Evolutionary conservation across 352 stramenopile species (phyloP).

Genomic region (Aphanomyces euteiches): DNA sequence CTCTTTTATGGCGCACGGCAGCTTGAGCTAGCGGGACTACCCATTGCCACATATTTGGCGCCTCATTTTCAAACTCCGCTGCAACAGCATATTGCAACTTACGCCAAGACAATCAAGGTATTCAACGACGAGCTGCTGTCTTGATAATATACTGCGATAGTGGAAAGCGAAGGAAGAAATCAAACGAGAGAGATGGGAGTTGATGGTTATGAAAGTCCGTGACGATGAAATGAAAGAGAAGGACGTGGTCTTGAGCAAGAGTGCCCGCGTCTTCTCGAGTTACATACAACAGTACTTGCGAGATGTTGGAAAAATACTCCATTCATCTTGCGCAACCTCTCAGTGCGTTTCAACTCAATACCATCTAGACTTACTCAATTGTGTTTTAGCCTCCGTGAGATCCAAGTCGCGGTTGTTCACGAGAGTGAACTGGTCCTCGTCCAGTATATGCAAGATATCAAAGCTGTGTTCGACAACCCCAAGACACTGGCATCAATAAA

Average conservation of each 20-base stretch:
- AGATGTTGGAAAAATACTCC: slow-evolving; percentile 70
- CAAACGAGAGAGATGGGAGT: slow-evolving; percentile 80
- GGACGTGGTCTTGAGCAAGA: slow-evolving; percentile 80
- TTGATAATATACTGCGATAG: not conserved
- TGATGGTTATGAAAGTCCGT: slow-evolving; percentile 62
- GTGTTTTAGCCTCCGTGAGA: slow-evolving; percentile 1
- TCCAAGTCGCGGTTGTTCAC: slow-evolving; percentile 11
- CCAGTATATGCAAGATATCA: slow-evolving; percentile 31
- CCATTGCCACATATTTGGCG: slow-evolving; percentile 67
- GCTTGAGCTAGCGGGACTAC: slow-evolving; percentile 68
- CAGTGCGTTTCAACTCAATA: slow-evolving; percentile 42
- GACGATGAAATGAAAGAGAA: slow-evolving; percentile 59
- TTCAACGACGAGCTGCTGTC: slow-evolving; percentile 25
- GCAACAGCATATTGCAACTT: slow-evolving; percentile 55
- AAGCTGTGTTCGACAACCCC: slow-evolving; percentile 23
- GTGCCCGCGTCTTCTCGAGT: slow-evolving; percentile 68
- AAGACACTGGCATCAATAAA: slow-evolving; percentile 25
- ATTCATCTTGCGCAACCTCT: slow-evolving; percentile 73
- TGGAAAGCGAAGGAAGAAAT: slow-evolving; percentile 54
- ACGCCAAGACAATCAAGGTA: slow-evolving; percentile 64
- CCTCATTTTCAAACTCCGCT: slow-evolving; percentile 59
- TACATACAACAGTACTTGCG: slow-evolving; percentile 78
- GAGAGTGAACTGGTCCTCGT: slow-evolving; percentile 24
- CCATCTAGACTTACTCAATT: not conserved
- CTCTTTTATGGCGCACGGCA: slow-evolving; percentile 79